These are phyloP conservation scores for Penicillium longicatenatum DNA, from an alignment of 495 filamentous ascomycete genomes.

Conservation along the genomic window DNA sequence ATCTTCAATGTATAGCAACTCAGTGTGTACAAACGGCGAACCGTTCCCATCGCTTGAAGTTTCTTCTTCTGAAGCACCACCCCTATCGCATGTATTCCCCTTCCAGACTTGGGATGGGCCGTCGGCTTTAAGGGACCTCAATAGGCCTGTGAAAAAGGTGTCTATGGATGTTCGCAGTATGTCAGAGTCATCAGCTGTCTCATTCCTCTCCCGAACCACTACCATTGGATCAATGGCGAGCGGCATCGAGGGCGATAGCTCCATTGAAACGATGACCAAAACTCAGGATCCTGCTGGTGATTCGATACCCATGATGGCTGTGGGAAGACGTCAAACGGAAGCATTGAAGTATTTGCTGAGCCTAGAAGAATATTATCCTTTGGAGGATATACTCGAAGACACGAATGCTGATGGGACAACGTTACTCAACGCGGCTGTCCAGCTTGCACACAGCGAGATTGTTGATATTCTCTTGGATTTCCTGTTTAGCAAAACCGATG, in stretches of 20 bases:
- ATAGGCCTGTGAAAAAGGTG: slow-evolving; percentile 66
- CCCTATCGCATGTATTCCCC: slow-evolving; percentile 85
- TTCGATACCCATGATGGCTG: slow-evolving; percentile 94
- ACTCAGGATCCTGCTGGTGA: slow-evolving; percentile 82
- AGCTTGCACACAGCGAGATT: slow-evolving; percentile 73
- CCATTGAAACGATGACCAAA: slow-evolving; percentile 76
- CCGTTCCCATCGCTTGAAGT: slow-evolving; percentile 21
- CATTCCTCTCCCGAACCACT: slow-evolving; percentile 71
- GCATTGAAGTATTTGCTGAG: slow-evolving; percentile 77
- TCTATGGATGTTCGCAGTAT: slow-evolving; percentile 86
- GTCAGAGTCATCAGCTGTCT: slow-evolving; percentile 81
- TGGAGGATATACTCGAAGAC: slow-evolving; percentile 73
- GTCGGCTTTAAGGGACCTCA: slow-evolving; percentile 50
- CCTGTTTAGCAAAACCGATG: slow-evolving; percentile 54
- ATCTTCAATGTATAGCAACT: slow-evolving; percentile 28
- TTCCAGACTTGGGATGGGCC: slow-evolving; percentile 63
- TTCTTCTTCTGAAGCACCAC: slow-evolving; percentile 55
- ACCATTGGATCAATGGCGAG: slow-evolving; percentile 74
- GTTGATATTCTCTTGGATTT: slow-evolving; percentile 75
- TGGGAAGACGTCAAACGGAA: slow-evolving; percentile 71
- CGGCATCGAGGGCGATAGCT: slow-evolving; percentile 80
- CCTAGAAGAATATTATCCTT: slow-evolving; percentile 70
- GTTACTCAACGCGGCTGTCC: slow-evolving; percentile 90
- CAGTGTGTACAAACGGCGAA: slow-evolving; percentile 26
- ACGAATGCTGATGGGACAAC: slow-evolving; percentile 87